A percentile compares a stretch with the other conserved stretches of the same genome.
Conservation (phyloP, 2,329 filamentous ascomycete genomes). For the Paramyrothecium sp. region DNA sequence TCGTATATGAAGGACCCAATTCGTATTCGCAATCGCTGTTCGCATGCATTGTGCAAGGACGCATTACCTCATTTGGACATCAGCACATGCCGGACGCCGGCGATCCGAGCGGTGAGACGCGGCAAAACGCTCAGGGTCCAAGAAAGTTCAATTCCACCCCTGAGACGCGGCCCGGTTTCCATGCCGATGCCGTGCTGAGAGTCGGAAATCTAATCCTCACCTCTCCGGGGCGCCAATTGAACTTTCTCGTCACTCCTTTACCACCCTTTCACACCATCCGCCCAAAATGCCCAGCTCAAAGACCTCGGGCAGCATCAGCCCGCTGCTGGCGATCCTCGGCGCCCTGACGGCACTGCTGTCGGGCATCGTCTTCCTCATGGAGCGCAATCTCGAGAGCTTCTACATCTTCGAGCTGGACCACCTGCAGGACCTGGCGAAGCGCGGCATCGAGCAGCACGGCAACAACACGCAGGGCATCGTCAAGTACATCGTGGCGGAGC, state of each 20-base stretch:
- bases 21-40: no score
- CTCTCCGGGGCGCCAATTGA: no score
- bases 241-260: neutral
- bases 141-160: neutral
- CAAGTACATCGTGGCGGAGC: slow-evolving; percentile 66
- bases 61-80: neutral
- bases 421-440: slow-evolving; percentile 66
- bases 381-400: slow-evolving; percentile 60
- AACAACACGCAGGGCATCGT: slow-evolving; percentile 73
- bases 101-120: slow-evolving; percentile 8
- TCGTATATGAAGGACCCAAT: no score
- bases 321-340: slow-evolving; percentile 48
- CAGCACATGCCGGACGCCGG: neutral
- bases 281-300: slow-evolving; percentile 10
- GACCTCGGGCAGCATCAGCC: slow-evolving; percentile 23
- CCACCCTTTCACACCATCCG: neutral
- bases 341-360: slow-evolving; percentile 54
- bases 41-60: no score
- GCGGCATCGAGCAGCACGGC: slow-evolving; percentile 66
- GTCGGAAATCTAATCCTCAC: no score
- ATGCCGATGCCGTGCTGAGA: no score
- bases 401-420: slow-evolving; percentile 74
- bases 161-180: neutral
- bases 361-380: slow-evolving; percentile 52
- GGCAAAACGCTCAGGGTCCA: slow-evolving; percentile 7